Evolutionary conservation across 306 rosid species (phyloP).

Genomic region (Phaseolus lunatus): DNA sequence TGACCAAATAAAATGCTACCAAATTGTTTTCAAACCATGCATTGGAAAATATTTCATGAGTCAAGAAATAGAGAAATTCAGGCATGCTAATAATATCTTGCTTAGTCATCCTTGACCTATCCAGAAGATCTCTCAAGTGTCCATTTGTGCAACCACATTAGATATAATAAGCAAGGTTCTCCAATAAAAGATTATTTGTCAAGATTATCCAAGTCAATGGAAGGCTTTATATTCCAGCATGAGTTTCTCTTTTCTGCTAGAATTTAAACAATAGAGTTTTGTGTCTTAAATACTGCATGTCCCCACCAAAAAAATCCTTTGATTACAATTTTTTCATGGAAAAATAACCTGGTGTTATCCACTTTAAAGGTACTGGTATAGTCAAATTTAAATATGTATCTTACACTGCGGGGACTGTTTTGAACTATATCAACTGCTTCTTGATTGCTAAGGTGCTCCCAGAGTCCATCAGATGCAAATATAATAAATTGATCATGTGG

Average conservation of each 20-base stretch:
- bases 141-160: neutral
- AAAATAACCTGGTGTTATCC: neutral
- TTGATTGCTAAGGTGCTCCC: slow-evolving; percentile 96
- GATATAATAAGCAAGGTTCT: neutral
- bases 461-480: slow-evolving; percentile 94
- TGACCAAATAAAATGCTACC: neutral
- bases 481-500: slow-evolving; percentile 82
- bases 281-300: neutral
- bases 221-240: slow-evolving; percentile 7
- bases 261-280: neutral
- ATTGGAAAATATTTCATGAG: neutral
- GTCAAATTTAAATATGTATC: slow-evolving; percentile 39
- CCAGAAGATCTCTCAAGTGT: neutral
- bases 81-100: neutral
- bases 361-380: slow-evolving; percentile 4
- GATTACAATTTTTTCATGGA: neutral
- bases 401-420: slow-evolving; percentile 73
- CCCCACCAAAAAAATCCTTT: neutral
- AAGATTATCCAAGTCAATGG: slow-evolving; percentile 9
- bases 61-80: neutral
- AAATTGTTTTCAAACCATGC: neutral
- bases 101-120: slow-evolving; percentile 6
- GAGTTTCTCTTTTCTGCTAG: slow-evolving; percentile 1
- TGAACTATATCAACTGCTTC: slow-evolving; percentile 93
- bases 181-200: neutral